A percentile compares a stretch with the other conserved stretches of the same genome.
phyloP scores from a whole-genome alignment of 805 yeast species.

The Torulaspora gathmanii region DNA sequence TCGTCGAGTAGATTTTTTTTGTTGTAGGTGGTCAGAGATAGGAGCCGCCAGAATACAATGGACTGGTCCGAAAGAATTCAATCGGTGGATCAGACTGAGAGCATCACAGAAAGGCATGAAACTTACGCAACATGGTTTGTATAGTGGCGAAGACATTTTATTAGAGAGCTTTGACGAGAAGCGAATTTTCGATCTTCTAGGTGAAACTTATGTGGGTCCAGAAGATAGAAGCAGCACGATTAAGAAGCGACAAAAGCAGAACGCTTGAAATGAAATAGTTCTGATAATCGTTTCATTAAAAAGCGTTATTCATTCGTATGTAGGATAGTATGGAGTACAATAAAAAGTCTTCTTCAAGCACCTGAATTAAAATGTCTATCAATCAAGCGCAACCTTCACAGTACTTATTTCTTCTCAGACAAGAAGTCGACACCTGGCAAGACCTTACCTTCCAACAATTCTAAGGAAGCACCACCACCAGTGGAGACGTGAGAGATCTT shows the following conservation, averaged over 20 bases:
- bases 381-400: conserved; percentile 3
- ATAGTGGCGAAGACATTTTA: conserved; percentile 16
- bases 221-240: conserved; percentile 14
- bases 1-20: conserved; percentile 32
- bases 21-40: conserved; percentile 31
- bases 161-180: conserved; percentile 29
- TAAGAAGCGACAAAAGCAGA: conserved; percentile 10
- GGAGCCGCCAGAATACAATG: conserved; percentile 35
- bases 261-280: not conserved
- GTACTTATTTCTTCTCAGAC: conserved; percentile 55
- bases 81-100: conserved; percentile 27
- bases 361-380: conserved; percentile 5
- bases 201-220: conserved; percentile 20
- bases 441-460: conserved; percentile 96
- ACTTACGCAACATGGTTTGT: conserved; percentile 34
- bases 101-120: conserved; percentile 29
- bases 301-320: conserved; percentile 14
- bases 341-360: conserved; percentile 1
- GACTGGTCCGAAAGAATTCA: conserved; percentile 33
- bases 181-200: conserved; percentile 25
- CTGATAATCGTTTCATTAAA: conserved; percentile 14
- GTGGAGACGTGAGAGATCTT: conserved; percentile 97
- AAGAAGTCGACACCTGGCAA: conserved; percentile 96
- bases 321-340: conserved; percentile 1
- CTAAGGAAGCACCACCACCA: conserved; percentile 99